Base-by-base conservation (phyloP, 2,329 filamentous ascomycete genomes). In the Botryotinia calthae region DNA sequence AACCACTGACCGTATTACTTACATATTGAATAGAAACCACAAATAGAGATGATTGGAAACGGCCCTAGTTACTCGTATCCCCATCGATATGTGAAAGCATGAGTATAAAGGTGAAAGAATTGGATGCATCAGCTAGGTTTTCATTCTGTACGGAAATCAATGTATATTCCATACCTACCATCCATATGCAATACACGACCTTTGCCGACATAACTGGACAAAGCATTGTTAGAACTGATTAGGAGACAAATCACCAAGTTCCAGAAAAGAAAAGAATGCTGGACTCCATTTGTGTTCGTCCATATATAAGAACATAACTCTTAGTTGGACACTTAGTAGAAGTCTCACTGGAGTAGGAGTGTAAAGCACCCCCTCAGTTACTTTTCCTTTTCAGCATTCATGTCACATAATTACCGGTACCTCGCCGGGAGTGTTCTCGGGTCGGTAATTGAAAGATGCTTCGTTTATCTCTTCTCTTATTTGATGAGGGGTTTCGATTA, bases 11-110 rank as follows among this genome's bases (percentile, higher is more conserved):
- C 3, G 42, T 31, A 31, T 56, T 56, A 68, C 48, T 56, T 56
- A 68, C 37, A 44, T 68, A 56, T 56, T 68, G 65, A 10, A 68
- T 68, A 68, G 37, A 68, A 28, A 56, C 14, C n/a, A 67, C 9
- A 67, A 14, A 51, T 9, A 20, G 4, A 10, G 2, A 25, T 3
- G 25, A 25, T 68, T 56, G 25, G 65, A 56, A 68, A 28, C 25
- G 40, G 40, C 61, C 61, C n/a, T 22, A 12, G 8, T 12, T 28
- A 44, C 40, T 28, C 25, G 10, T 10, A 42, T 14, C 2, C 9
- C 18, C 40, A 40, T 20, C 14, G 37, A 18, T n/a, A 18, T 44
- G 16, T 22, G 40, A n/a, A 16, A 37, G 18, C 10, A 10, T 62
- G 22, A n/a, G 25, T 40, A 44, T 28, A 12, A 28, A 40, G n/a